Base-by-base conservation (phyloP, 345 rosid genomes). In the Gossypium thurberi region DNA sequence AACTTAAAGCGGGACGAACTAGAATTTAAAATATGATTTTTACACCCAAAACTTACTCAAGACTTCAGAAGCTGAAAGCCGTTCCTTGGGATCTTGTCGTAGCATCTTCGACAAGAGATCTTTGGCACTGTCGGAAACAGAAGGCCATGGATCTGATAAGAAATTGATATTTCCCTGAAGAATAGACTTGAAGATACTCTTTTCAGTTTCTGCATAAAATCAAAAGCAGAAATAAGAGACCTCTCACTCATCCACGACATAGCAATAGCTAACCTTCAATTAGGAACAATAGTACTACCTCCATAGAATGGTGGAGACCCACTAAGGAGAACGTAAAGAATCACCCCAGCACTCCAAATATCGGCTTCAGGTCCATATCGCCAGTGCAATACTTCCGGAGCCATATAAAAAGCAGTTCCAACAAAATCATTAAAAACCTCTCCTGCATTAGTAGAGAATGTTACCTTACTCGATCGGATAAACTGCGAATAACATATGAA, bases 271-370 rank as follows among this genome's bases (percentile, higher is more conserved):
- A 17, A 18, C 12, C 63, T 13, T 55, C n/a, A 47, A 33, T 56
- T 8, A 70, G 46, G 74, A 50, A 71, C 40, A 33, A 52, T 67
- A 65, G 20, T 14, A 43, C 42, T 84, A 95, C 99, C 99, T 90
- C 94, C 99, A 95, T 93, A 86, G 48, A 95, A 95, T 57, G 99
- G 99, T 1, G 99, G 99, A 62, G 87, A 94, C 33, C 99, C 99
- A 71, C 92, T 82, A 42, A 95, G 89, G 60, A 90, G 96, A 81
- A 92, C 87, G 77, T 84, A 95, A 5, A 92, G 82, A 64, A 95
- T 90, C 77, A 89, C 96, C 51, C 99, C 99, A 20, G 97, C 97
- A 84, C 99, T 95, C 97, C 98, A 95, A 60, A 90, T 91, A 79
- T 95, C 99, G 72, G 84, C 85, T 78, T 92, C 97, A 57, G 97